These are phyloP conservation scores for Eustoma russellianum DNA, from an alignment of 257 asterid genomes.

Conservation along the genomic window DNA sequence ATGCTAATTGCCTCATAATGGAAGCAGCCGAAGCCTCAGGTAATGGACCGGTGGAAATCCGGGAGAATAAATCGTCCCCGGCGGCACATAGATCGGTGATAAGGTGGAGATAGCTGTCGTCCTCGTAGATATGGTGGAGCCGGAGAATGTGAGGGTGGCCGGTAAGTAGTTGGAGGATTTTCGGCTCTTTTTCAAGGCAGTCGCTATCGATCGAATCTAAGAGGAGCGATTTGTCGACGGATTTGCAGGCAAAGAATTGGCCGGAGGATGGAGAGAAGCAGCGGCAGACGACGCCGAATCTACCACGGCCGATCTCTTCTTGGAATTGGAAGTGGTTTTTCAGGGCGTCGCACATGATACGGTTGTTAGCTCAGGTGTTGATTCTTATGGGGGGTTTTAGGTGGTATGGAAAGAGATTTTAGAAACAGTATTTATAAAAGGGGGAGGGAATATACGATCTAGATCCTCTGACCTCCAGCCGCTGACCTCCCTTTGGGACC, in stretches of 20 bases:
- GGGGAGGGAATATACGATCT: too few relatives aligned
- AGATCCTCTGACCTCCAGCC: too few relatives aligned
- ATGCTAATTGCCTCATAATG: constrained; percentile 32
- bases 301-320: constrained; percentile 89
- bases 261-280: constrained; percentile 36
- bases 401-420: too few relatives aligned
- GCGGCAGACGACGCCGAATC: constrained; percentile 81
- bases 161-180: constrained; percentile 44
- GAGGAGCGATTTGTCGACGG: constrained; percentile 56
- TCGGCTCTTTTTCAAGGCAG: constrained; percentile 66
- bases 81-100: constrained; percentile 66
- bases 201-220: constrained; percentile 57
- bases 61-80: constrained; percentile 57
- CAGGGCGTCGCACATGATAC: constrained; percentile 57
- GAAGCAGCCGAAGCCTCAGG: constrained; percentile 49
- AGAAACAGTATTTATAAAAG: background rate
- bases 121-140: constrained; percentile 60
- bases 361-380: background rate
- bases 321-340: constrained; percentile 45
- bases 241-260: constrained; percentile 54
- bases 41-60: constrained; percentile 37
- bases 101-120: constrained; percentile 64
- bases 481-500: too few relatives aligned
- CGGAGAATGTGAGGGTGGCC: constrained; percentile 48
- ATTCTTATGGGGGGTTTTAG: background rate